phyloP scores from a whole-genome alignment of 176 grass and related monocot genomes.

The Cenchrus americanus region DNA sequence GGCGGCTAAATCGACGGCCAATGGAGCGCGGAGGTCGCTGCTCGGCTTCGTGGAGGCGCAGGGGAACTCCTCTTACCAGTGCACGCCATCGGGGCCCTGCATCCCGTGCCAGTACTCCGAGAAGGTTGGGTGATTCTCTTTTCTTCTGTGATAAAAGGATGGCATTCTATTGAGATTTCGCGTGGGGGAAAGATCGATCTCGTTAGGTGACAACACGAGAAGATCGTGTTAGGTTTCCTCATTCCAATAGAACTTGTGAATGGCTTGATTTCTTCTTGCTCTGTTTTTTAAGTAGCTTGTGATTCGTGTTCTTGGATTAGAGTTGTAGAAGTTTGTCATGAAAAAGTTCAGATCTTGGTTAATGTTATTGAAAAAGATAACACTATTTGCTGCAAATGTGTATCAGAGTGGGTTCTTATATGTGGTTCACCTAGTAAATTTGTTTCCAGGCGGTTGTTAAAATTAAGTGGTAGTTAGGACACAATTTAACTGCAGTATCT shows the following conservation, averaged over 20 bases:
- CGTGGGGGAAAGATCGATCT: conserved; percentile 26
- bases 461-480: neutral
- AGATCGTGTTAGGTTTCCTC: neutral
- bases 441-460: neutral
- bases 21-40: conserved; percentile 56
- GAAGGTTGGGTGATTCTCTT: conserved; percentile 54
- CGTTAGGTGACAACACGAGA: neutral
- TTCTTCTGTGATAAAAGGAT: neutral
- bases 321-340: neutral
- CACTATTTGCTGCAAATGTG: neutral
- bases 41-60: conserved; percentile 74
- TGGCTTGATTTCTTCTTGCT: neutral
- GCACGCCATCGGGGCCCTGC: conserved; percentile 80
- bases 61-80: conserved; percentile 77
- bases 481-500: neutral
- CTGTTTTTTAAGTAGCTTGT: neutral
- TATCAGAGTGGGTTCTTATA: neutral
- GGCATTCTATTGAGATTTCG: neutral
- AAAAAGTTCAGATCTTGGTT: conserved; percentile 42
- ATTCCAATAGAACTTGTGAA: neutral
- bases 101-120: conserved; percentile 86
- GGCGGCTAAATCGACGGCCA: conserved; percentile 34
- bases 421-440: neutral
- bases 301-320: neutral
- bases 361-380: neutral